Conservation (phyloP, 805 yeast species). For the Saccharomycopsis fermentans region DNA sequence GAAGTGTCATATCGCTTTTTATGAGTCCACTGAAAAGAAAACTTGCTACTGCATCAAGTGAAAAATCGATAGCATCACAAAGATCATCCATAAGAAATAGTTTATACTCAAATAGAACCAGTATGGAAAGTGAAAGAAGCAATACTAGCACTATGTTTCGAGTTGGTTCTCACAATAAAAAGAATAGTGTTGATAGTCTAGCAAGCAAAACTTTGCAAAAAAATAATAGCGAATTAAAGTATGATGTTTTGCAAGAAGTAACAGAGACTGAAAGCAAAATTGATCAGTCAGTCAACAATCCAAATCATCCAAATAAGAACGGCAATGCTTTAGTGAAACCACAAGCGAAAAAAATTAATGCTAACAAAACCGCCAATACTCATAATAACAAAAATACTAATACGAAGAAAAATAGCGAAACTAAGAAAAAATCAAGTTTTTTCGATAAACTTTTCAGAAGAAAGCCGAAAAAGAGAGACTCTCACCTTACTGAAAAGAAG, state of each 20-base stretch:
- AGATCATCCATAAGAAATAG: not conserved
- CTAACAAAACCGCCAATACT: not conserved
- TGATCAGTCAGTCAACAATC: not conserved
- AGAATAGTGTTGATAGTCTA: not conserved
- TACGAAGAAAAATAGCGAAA: not conserved
- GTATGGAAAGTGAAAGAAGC: not conserved
- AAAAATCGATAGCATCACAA: not conserved
- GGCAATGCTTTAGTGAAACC: not conserved
- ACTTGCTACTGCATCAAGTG: conserved; percentile 1
- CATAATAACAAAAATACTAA: not conserved
- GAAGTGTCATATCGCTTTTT: conserved; percentile 11
- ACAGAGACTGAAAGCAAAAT: not conserved
- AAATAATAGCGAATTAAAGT: not conserved
- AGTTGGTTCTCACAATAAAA: not conserved
- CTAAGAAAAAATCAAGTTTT: conserved; percentile 13
- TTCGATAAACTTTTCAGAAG: conserved; percentile 17
- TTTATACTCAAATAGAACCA: not conserved
- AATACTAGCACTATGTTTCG: not conserved
- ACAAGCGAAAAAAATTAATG: not conserved
- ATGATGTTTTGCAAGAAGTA: not conserved
- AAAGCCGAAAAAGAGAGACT: conserved; percentile 7
- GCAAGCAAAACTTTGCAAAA: not conserved
- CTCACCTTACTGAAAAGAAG: not conserved
- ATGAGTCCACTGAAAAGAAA: conserved; percentile 16
- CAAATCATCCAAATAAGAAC: not conserved